phyloP scores from a whole-genome alignment of 2,329 filamentous ascomycete species.

The Capronia epimyces region DNA sequence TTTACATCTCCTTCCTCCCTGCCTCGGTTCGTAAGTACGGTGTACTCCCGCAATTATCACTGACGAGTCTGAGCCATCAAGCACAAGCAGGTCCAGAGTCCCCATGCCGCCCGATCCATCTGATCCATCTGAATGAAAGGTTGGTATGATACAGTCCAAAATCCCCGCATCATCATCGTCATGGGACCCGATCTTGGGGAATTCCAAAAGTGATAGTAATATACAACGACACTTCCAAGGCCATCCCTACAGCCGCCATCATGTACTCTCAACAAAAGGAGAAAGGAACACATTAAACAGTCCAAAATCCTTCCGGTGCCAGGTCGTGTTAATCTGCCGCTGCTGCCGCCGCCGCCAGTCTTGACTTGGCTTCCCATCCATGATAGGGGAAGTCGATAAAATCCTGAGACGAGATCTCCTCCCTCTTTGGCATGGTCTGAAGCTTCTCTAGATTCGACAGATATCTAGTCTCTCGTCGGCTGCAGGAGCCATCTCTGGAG shows the following conservation, averaged over 20 bases:
- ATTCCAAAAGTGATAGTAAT: neutral
- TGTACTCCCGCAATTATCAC: no score
- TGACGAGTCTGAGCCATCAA: no score
- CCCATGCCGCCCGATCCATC: no score
- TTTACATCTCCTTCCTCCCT: no score
- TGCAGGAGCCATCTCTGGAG: conserved; percentile 14
- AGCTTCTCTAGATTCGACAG: conserved; percentile 22
- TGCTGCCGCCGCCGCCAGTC: conserved; percentile 5
- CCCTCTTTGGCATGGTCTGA: conserved; percentile 17
- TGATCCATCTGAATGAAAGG: no score
- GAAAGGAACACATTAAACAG: conserved; percentile 2
- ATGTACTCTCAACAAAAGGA: neutral
- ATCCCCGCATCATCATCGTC: no score
- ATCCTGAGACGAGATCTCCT: conserved; percentile 28
- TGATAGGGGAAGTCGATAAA: conserved; percentile 28
- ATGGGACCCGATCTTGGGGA: no score
- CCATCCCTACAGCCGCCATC: no score
- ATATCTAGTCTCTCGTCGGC: conserved; percentile 17
- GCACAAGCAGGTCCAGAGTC: no score
- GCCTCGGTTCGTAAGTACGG: no score
- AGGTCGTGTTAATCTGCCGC: conserved; percentile 17
- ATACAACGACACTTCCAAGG: neutral
- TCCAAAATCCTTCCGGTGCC: no score
- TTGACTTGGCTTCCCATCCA: conserved; percentile 21
- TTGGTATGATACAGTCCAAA: no score